A percentile compares a stretch with the other conserved stretches of the same genome.
phyloP scores from a whole-genome alignment of 768 basidiomycete genomes.

The Lepiota brunneoincarnata region DNA sequence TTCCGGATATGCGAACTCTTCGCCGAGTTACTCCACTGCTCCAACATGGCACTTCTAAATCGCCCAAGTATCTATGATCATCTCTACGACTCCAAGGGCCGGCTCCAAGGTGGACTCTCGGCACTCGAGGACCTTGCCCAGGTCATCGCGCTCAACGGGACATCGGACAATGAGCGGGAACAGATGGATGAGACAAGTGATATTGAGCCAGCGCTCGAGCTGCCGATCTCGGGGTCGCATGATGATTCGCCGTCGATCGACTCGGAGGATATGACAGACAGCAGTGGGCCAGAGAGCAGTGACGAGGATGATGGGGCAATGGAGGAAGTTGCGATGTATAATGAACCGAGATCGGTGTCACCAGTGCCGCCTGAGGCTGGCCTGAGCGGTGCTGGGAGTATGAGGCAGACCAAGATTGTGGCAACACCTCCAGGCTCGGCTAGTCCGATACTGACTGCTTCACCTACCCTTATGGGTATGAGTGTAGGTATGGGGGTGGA shows the following conservation, averaged over 20 bases:
- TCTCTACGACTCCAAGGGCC: conserved; percentile 80
- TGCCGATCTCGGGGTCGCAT: conserved; percentile 75
- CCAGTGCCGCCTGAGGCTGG: conserved; percentile 17
- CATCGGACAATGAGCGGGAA: conserved; percentile 34
- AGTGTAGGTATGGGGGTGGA: neutral
- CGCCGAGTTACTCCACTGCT: conserved; percentile 95
- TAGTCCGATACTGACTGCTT: too few species aligned
- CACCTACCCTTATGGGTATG: too few species aligned
- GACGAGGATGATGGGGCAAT: conserved; percentile 57
- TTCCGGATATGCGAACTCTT: conserved; percentile 96
- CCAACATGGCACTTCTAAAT: conserved; percentile 96
- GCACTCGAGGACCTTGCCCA: conserved; percentile 85
- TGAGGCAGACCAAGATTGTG: conserved; percentile 15
- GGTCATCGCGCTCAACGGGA: conserved; percentile 66
- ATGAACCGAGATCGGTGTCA: conserved; percentile 41
- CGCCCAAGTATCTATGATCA: conserved; percentile 65
- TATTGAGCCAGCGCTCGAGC: conserved; percentile 60
- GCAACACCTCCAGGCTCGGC: too few species aligned
- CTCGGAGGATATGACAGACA: conserved; percentile 71
- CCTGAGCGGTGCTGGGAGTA: too few species aligned
- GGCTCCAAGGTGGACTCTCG: conserved; percentile 81
- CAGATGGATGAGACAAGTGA: conserved; percentile 9
- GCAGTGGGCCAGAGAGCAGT: conserved; percentile 74
- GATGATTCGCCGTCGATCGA: conserved; percentile 78
- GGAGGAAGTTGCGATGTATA: conserved; percentile 81